Evolutionary conservation across 257 asterid genomes (phyloP), one percentile per base, ranked within the genome.

Genomic region (Rubia yunnanensis): DNA sequence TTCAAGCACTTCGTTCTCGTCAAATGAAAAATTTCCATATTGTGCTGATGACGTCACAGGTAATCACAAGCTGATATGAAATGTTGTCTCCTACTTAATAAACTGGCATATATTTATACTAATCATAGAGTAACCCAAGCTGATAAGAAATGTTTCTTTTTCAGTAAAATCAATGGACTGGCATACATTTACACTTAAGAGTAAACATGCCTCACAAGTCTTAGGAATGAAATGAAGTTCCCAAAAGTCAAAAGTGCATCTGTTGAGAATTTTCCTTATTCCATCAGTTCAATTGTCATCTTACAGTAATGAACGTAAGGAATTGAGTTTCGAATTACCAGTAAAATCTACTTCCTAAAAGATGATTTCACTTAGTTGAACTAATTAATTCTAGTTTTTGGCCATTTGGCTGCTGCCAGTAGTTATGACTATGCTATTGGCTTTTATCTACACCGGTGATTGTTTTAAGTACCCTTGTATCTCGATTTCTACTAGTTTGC

Each of bases 11-110:
- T 35, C 99, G 99, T 48, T 72, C 79, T 55, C 82, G 88, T 72
- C 99, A 92, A 84, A 88, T 89, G 94, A 92, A 92, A 76, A 92
- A 92, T 81, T 86, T 86, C 76, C 96, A 92, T 58, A 85, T 92
- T 69, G 97, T 91, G 55, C 80, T 92, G 59, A 86, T 92, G 87
- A 72, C 82, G 72, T 89, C 99, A 70, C 99, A 89, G 96, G 99
- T 92, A 79, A 23, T 15, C 5, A 31, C 32, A 5, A 22, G 49
- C 34, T 17, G 48, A 11, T 24, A 10, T 3, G 18, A 22, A 10
- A 17, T 24, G 56, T 50, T 35, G 7, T 7, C 18, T 48, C 20
- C 22, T 23, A 49, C 4, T 32, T 26, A 22, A 20, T 5, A 27
- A 54, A 22, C 38, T 48, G 36, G 68, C 63, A 23, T 34, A 20